Evolutionary conservation across 305 asterid genomes (phyloP).

Genomic region (Fraxinus sp.): DNA sequence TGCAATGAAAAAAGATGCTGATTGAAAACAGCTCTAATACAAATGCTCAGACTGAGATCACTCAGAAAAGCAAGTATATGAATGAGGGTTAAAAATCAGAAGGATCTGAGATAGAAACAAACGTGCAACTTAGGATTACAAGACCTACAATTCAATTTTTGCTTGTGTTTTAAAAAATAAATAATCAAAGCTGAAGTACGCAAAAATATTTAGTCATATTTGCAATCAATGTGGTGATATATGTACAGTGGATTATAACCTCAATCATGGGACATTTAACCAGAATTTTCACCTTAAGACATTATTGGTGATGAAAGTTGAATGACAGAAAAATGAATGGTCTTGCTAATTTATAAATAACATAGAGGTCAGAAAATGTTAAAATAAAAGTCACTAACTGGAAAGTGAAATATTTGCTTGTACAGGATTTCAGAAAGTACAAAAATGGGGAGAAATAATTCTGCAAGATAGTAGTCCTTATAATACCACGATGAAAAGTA

Average conservation of each 20-base stretch:
- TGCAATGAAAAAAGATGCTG: conserved; percentile 24
- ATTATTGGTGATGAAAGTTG: background rate
- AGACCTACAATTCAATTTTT: background rate
- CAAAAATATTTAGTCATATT: background rate
- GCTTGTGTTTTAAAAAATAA: background rate
- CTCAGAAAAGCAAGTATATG: background rate
- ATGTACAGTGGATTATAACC: background rate
- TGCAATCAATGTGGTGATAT: background rate
- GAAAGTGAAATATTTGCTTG: background rate
- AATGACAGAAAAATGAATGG: background rate
- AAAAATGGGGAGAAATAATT: background rate
- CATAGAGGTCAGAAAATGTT: background rate
- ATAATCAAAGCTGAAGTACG: background rate
- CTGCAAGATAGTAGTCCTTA: background rate
- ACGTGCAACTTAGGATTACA: background rate
- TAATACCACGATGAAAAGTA: background rate
- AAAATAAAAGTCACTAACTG: background rate
- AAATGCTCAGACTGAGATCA: background rate
- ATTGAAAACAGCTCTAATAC: background rate
- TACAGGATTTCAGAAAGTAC: background rate
- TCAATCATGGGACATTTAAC: conserved; percentile 2
- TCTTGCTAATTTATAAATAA: background rate
- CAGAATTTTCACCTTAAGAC: background rate
- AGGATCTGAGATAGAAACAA: background rate
- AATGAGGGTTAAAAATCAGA: background rate